A percentile compares a stretch with the other conserved stretches of the same genome.
These are phyloP conservation scores for Teunomyces stri DNA, from an alignment of 805 yeast species.

Conservation along the genomic window DNA sequence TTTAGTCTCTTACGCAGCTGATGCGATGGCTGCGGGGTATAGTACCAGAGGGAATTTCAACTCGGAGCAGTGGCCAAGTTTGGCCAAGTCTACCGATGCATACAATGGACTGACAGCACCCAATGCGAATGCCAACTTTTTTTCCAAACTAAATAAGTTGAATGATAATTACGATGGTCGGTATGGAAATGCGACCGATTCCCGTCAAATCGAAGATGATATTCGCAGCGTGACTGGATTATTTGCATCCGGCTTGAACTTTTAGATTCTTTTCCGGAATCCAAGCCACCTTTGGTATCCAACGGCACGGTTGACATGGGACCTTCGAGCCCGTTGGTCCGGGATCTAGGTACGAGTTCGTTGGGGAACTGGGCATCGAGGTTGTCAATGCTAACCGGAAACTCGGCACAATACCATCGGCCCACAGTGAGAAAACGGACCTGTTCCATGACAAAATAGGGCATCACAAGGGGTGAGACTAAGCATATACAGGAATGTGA, in stretches of 20 bases:
- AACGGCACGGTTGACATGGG: background rate
- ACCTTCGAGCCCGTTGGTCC: background rate
- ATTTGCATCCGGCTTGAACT: constrained; percentile 35
- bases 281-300: background rate
- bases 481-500: no score
- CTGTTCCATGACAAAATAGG: no score
- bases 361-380: background rate
- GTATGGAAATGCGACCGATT: constrained; percentile 9
- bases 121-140: constrained; percentile 36
- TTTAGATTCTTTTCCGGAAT: constrained; percentile 4
- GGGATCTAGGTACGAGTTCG: background rate
- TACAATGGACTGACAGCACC: constrained; percentile 6
- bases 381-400: background rate
- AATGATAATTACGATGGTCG: constrained; percentile 12
- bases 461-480: no score
- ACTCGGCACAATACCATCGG: background rate
- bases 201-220: constrained; percentile 26
- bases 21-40: background rate
- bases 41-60: constrained; percentile 1
- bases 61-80: constrained; percentile 26
- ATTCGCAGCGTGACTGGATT: constrained; percentile 37
- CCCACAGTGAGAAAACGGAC: background rate
- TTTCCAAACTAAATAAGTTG: constrained; percentile 25
- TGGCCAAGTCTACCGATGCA: constrained; percentile 14
- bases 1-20: constrained; percentile 22